Base-by-base conservation (phyloP, 257 asterid species). In the Przewalskia tangutica region DNA sequence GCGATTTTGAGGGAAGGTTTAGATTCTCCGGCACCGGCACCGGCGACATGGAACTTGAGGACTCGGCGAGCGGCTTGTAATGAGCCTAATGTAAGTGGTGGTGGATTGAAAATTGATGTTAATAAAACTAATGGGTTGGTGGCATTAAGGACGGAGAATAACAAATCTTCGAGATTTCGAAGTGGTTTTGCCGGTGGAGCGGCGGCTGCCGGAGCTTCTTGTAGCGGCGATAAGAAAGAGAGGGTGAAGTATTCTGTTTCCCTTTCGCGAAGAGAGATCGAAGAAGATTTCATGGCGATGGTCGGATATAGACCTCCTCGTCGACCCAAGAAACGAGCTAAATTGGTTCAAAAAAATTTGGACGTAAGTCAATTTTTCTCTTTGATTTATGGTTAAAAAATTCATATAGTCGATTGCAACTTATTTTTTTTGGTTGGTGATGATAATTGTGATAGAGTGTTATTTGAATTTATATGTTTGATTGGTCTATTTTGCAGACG, bases 1-100 rank as follows among this genome's bases (percentile, higher is more conserved):
- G 90, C 90, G 80, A 91, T 93, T 77, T 90, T 92, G 42, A 89
- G 84, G 84, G 92, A 89, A 27, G 93, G 91, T 3, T 88, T 89
- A 50, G 91, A 86, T 64, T 85, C 86, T 83, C 0, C 87, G 81
- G 0, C 85, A 0, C 89, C 85, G 67, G 78, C 87, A 5, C 88
- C 87, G 64, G 82, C 86, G 4, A 65, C 85, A 34, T 94, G 98
- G 97, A 94, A 89, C 86, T 86, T 94, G 89, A 83, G 99, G 83
- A 92, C 95, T 73, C 86, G 99, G 77, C 86, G 97, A 81, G 91
- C 97, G 42, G 91, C 92, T 55, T 87, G 88, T 81, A 89, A 84
- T 85, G 85, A 77, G 59, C 77, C 89, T 8, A 85, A 51, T 56
- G 90, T 86, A 13, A 48, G 76, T 1, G 17, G 46, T 34, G 50